These are phyloP conservation scores for Polyplosphaeria fusca DNA, from an alignment of 495 filamentous ascomycete species.

Conservation along the genomic window DNA sequence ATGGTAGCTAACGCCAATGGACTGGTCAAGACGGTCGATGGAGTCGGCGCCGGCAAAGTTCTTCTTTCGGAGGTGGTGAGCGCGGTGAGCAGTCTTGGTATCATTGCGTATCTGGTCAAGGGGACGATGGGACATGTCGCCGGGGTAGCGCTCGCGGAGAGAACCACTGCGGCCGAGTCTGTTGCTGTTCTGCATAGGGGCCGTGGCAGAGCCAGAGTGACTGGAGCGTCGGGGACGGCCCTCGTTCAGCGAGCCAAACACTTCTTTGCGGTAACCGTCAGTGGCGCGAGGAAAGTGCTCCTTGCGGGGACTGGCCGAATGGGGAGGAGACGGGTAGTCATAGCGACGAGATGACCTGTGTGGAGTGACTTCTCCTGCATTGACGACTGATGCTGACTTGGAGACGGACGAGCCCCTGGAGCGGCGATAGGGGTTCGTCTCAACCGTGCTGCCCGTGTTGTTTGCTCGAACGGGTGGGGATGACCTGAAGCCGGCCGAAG, in stretches of 20 bases:
- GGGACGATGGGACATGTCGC: slow-evolving; percentile 60
- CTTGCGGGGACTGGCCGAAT: slow-evolving; percentile 35
- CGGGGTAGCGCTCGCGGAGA: slow-evolving; percentile 56
- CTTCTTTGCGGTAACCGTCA: slow-evolving; percentile 35
- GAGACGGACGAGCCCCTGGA: slow-evolving; percentile 29
- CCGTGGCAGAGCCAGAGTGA: slow-evolving; percentile 8
- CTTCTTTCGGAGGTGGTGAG: slow-evolving; percentile 60
- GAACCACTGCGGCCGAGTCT: slow-evolving; percentile 47
- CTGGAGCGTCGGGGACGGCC: slow-evolving; percentile 30
- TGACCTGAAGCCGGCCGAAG: slow-evolving; percentile 27
- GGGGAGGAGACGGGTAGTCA: slow-evolving; percentile 33
- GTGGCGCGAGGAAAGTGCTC: too few species aligned
- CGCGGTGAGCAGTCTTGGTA: slow-evolving; percentile 57
- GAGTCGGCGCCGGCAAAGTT: slow-evolving; percentile 68
- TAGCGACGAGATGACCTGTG: slow-evolving; percentile 5
- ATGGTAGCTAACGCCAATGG: slow-evolving; percentile 63
- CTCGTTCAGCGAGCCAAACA: slow-evolving; percentile 32
- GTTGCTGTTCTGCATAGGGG: background rate
- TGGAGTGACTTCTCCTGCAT: slow-evolving; percentile 28
- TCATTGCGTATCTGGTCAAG: slow-evolving; percentile 60
- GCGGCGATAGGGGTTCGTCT: slow-evolving; percentile 41
- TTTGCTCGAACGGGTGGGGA: background rate
- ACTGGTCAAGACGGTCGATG: slow-evolving; percentile 75
- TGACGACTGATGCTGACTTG: slow-evolving; percentile 31
- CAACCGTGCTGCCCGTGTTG: slow-evolving; percentile 30